Evolutionary conservation across 2,329 filamentous ascomycete species (phyloP).

Genomic region (Aulographum hederae): DNA sequence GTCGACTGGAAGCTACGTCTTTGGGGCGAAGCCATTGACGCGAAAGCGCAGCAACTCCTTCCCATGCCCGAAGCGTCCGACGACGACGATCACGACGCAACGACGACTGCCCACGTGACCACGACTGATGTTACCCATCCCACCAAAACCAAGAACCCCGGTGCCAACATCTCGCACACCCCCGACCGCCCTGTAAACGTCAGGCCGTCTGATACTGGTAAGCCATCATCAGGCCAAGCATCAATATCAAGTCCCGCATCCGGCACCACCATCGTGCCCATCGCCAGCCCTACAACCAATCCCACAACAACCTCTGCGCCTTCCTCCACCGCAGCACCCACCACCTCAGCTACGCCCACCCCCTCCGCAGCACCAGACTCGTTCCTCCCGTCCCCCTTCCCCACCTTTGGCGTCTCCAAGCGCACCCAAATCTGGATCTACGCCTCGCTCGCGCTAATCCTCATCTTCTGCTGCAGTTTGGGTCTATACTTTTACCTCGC

Average conservation of each 20-base stretch:
- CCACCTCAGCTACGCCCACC: constrained; percentile 10
- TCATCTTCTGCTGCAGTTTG: constrained; percentile 64
- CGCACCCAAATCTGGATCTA: constrained; percentile 89
- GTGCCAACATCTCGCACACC: constrained; percentile 26
- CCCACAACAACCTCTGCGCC: constrained; percentile 8
- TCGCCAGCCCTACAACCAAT: constrained; percentile 6
- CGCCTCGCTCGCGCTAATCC: constrained; percentile 67
- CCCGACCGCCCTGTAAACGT: constrained; percentile 33
- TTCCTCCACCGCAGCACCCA: constrained; percentile 10
- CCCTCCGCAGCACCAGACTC: constrained; percentile 17
- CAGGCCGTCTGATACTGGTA: constrained; percentile 6
- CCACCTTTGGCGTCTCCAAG: constrained; percentile 75
- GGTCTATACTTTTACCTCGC: constrained; percentile 69
- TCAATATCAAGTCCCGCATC: constrained; percentile 10
- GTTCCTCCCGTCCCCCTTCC: constrained; percentile 72
- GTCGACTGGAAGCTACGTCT: constrained; percentile 86
- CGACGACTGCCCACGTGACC: constrained; percentile 36
- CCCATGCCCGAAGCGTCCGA: constrained; percentile 73
- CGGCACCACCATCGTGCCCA: constrained; percentile 6
- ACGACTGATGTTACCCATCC: constrained; percentile 37
- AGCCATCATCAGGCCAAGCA: too few relatives aligned
- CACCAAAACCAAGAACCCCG: constrained; percentile 22
- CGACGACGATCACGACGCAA: constrained; percentile 58
- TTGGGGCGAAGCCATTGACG: constrained; percentile 78
- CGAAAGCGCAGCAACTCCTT: constrained; percentile 50